Conservation (phyloP, 1,284 basidiomycete genomes). For the Leccinum variabile region DNA sequence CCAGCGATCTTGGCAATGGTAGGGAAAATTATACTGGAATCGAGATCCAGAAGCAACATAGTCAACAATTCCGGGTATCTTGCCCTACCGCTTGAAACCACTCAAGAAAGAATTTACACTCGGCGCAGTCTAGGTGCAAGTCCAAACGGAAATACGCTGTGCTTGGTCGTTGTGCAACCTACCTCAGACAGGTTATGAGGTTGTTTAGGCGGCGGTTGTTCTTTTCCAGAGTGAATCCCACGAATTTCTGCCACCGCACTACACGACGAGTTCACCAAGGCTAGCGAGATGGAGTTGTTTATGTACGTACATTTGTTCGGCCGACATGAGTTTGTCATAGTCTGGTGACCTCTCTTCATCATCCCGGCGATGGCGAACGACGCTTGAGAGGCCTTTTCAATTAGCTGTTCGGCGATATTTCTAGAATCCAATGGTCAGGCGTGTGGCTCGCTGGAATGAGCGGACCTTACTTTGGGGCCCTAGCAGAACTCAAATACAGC, state of each 20-base stretch:
- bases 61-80: constrained; percentile 85
- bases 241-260: constrained; percentile 80
- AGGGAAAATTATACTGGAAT: constrained; percentile 66
- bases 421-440: constrained; percentile 32
- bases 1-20: neutral
- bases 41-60: constrained; percentile 92
- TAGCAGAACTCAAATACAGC: constrained; percentile 86
- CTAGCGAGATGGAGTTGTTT: neutral
- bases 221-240: constrained; percentile 93
- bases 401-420: constrained; percentile 89
- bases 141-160: constrained; percentile 7
- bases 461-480: constrained; percentile 71
- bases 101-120: constrained; percentile 87
- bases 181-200: constrained; percentile 88
- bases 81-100: constrained; percentile 88
- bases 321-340: constrained; percentile 93
- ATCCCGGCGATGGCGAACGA: constrained; percentile 89
- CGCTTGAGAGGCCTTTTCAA: constrained; percentile 92
- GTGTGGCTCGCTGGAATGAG: neutral
- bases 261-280: constrained; percentile 5
- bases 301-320: constrained; percentile 78
- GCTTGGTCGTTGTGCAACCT: constrained; percentile 1
- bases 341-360: constrained; percentile 95
- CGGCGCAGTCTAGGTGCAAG: constrained; percentile 51
- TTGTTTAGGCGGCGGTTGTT: constrained; percentile 69